Conservation (phyloP, 441 rosid genomes). For the Arabidopsis lyrata region DNA sequence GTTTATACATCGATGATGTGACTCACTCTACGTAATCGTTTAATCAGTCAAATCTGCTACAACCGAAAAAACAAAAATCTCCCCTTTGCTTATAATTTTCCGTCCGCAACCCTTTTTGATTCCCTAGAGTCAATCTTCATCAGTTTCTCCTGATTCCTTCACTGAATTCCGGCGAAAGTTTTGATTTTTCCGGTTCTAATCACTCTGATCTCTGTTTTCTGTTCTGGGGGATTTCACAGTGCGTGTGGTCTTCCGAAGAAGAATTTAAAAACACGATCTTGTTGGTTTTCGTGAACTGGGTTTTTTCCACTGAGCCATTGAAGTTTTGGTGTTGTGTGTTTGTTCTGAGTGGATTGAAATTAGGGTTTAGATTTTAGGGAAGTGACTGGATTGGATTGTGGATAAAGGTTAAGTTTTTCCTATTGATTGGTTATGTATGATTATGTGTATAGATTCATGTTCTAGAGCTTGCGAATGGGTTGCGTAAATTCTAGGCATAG, state of each 20-base stretch:
- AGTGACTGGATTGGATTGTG: background rate
- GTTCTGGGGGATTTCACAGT: background rate
- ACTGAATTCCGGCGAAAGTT: constrained; percentile 32
- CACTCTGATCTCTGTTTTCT: constrained; percentile 28
- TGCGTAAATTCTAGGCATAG: constrained; percentile 71
- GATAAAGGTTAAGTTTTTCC: background rate
- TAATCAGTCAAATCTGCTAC: constrained; percentile 41
- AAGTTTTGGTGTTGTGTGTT: constrained; percentile 8
- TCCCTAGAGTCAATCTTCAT: constrained; percentile 18
- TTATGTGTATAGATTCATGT: constrained; percentile 1
- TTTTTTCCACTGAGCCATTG: background rate
- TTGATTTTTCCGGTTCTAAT: constrained; percentile 15
- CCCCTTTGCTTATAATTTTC: constrained; percentile 16
- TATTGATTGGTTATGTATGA: background rate
- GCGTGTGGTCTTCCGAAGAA: constrained; percentile 5
- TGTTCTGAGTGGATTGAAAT: background rate
- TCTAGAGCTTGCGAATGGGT: constrained; percentile 61
- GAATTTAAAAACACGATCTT: background rate
- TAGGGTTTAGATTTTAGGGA: constrained; percentile 2
- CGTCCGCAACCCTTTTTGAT: constrained; percentile 2
- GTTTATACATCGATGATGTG: constrained; percentile 18
- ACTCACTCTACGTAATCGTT: constrained; percentile 35
- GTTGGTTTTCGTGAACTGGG: constrained; percentile 15
- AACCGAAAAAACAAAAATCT: background rate
- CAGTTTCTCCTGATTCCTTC: background rate